Evolutionary conservation across 306 rosid species (phyloP), one percentile per base, ranked within the genome.

Genomic region (Comarum palustre): DNA sequence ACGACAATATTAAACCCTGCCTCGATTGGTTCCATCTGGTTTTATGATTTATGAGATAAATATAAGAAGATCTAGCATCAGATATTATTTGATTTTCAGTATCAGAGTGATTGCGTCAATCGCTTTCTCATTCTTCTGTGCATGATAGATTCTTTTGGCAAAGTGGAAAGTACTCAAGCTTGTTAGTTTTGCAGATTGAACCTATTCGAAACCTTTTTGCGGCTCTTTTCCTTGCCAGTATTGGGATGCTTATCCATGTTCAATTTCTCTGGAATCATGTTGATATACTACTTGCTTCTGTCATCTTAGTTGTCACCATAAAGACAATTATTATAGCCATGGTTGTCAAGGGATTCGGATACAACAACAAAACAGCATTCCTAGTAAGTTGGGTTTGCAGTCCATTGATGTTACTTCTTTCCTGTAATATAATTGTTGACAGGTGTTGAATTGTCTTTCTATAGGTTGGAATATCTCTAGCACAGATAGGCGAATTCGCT

Each of bases 201-300:
- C 99, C 99, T 73, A 95, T 95, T 74, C 95, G 97, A 73, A 95
- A 95, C 84, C 75, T 95, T 60, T 95, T 95, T 75, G 97, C 99
- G 1, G 99, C 99, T 22, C 96, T 95, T 73, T 95, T 95, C 82
- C 93, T 95, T 76, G 99, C 99, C 57, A 95, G 99, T 85, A 91
- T 95, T 73, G 99, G 99, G 82, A 95, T 95, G 99, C 86, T 95
- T 75, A 95, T 95, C 79, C 92, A 95, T 80, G 99, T 95, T 79
- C 99, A 92, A 52, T 95, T 95, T 84, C 97, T 95, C 59, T 95
- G 99, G 97, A 95, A 86, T 80, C 99, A 91, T 60, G 99, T 95
- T 68, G 97, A 95, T 77, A 90, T 95, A 80, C 87, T 95, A 77
- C 85, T 95, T 57, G 99, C 99, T 24, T 84, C 99, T 76, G 99